phyloP scores from a whole-genome alignment of 257 asterid species.

The Primulina tabacum region DNA sequence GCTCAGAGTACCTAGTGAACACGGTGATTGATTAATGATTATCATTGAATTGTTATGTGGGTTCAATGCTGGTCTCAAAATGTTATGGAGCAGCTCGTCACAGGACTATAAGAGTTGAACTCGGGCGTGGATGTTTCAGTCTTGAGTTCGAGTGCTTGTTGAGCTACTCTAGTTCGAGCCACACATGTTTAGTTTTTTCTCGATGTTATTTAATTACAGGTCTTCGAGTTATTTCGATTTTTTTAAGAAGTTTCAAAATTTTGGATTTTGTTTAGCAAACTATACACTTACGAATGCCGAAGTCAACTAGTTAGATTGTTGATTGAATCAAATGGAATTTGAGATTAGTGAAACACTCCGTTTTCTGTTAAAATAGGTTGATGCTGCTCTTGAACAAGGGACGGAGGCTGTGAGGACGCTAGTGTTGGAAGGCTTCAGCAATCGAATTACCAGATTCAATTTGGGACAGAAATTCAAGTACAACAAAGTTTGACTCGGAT shows the following conservation, averaged over 20 bases:
- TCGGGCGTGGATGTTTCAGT: background rate
- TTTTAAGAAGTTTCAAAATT: too few relatives aligned
- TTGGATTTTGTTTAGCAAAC: background rate
- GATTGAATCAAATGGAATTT: background rate
- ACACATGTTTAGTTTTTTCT: too few relatives aligned
- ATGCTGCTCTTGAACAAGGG: conserved; percentile 85
- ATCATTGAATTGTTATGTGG: background rate
- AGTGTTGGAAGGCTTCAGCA: conserved; percentile 68
- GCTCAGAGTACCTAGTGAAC: background rate
- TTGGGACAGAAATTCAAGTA: conserved; percentile 93
- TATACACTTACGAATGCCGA: background rate
- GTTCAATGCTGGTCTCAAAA: background rate
- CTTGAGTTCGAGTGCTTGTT: too few relatives aligned
- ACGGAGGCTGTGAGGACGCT: conserved; percentile 69
- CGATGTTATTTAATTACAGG: too few relatives aligned
- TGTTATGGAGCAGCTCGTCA: background rate
- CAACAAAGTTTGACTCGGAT: conserved; percentile 50
- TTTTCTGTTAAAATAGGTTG: conserved; percentile 42
- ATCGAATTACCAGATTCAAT: conserved; percentile 70
- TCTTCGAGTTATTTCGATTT: too few relatives aligned
- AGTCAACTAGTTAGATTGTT: background rate
- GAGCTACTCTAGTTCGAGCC: too few relatives aligned
- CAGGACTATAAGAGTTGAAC: background rate
- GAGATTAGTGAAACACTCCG: background rate
- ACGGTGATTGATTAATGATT: too few relatives aligned